phyloP scores from a whole-genome alignment of 2,329 filamentous ascomycete species.

The Sclerotiophoma versabilis region DNA sequence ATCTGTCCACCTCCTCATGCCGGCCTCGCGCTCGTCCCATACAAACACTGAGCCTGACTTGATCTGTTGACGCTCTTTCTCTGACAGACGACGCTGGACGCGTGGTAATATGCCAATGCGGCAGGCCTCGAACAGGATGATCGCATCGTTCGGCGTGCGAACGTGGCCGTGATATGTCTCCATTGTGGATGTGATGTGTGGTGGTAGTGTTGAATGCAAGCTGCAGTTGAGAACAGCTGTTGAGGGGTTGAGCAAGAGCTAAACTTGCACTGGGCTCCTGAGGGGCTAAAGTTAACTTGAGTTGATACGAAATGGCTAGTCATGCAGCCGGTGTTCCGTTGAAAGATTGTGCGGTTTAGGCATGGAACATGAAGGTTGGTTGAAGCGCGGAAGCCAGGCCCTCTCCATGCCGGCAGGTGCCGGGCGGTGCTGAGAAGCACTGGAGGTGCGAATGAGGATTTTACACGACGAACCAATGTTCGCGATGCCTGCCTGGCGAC shows the following conservation, averaged over 20 bases:
- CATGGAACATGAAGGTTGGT: neutral
- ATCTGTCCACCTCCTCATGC: constrained; percentile 98
- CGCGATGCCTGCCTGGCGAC: neutral
- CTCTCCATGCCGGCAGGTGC: neutral
- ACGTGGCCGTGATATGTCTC: constrained; percentile 97
- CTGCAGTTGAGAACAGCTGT: neutral
- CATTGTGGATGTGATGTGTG: constrained; percentile 61
- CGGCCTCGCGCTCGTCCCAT: constrained; percentile 98
- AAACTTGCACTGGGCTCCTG: constrained; percentile 16
- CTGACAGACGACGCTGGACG: constrained; percentile 90
- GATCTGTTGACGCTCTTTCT: constrained; percentile 96
- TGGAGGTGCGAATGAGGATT: constrained; percentile 1
- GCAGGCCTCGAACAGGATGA: constrained; percentile 98
- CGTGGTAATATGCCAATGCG: constrained; percentile 86
- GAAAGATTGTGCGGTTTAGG: neutral
- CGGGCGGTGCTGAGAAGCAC: neutral
- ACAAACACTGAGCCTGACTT: constrained; percentile 97
- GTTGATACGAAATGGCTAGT: neutral
- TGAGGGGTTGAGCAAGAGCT: neutral
- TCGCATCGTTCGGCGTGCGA: constrained; percentile 93
- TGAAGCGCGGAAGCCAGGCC: neutral
- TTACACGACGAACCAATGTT: neutral
- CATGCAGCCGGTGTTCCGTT: neutral
- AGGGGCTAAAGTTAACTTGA: constrained; percentile 20
- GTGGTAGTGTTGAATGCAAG: neutral